phyloP scores from a whole-genome alignment of 805 yeast species.

The Candida krabiensis region DNA sequence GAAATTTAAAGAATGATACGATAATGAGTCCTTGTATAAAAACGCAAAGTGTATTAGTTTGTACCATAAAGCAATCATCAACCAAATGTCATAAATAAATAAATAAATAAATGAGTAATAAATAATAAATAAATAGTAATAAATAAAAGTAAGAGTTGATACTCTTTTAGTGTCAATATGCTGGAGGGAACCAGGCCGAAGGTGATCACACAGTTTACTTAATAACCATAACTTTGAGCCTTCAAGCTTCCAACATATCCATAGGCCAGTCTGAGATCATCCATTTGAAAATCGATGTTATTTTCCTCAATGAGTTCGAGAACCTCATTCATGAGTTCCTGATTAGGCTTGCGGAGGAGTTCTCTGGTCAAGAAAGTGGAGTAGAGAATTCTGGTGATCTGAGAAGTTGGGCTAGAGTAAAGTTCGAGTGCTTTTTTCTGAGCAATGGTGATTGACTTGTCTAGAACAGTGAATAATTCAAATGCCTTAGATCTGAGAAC shows the following conservation, averaged over 20 bases:
- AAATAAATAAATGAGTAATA: conserved; percentile 2
- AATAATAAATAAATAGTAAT: not conserved
- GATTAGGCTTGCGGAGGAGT: conserved; percentile 11
- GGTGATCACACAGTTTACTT: no score
- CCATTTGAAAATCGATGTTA: conserved; percentile 11
- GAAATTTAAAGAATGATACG: no score
- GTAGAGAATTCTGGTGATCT: conserved; percentile 11
- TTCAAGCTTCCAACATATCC: conserved; percentile 15
- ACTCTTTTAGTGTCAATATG: no score
- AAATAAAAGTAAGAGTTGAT: no score
- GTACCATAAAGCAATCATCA: not conserved
- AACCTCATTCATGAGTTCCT: conserved; percentile 13
- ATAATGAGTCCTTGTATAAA: no score
- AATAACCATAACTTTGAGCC: conserved; percentile 1
- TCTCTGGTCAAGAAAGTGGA: conserved; percentile 11
- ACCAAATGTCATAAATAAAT: conserved; percentile 1
- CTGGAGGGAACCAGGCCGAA: no score
- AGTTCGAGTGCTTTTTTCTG: conserved; percentile 12
- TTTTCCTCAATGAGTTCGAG: conserved; percentile 12
- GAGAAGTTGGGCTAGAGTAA: conserved; percentile 6
- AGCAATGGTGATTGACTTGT: conserved; percentile 14
- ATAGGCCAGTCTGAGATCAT: conserved; percentile 14
- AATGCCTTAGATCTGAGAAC: conserved; percentile 14
- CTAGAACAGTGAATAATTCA: conserved; percentile 14
- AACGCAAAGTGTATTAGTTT: no score